Percentiles rank a stretch among this genome's conserved stretches.
phyloP scores from a whole-genome alignment of 2,329 filamentous ascomycete genomes.

The Esteya vermicola region DNA sequence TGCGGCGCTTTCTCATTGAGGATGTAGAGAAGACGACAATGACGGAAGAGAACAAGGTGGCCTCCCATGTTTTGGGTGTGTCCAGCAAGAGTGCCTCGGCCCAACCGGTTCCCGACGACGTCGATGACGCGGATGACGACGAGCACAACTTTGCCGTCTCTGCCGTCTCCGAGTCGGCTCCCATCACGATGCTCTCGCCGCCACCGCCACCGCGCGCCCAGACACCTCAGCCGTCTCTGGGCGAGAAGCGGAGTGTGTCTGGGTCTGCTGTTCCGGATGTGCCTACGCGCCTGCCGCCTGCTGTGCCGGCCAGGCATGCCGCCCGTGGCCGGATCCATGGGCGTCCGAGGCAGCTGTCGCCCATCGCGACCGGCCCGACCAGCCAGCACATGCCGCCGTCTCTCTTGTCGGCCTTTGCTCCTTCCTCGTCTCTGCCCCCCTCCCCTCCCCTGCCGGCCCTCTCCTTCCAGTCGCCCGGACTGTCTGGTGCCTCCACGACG shows the following conservation, averaged over 20 bases:
- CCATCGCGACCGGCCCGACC: neutral
- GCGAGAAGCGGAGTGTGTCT: neutral
- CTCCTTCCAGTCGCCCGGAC: constrained; percentile 21
- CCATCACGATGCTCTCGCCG: constrained; percentile 36
- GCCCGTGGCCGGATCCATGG: neutral
- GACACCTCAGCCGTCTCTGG: neutral
- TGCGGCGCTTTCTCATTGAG: constrained; percentile 35
- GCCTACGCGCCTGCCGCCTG: constrained; percentile 5
- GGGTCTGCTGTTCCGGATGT: neutral
- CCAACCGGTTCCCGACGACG: constrained; percentile 8
- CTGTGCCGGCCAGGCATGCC: neutral
- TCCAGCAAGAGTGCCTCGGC: neutral
- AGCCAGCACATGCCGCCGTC: too few relatives aligned
- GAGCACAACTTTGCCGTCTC: constrained; percentile 45
- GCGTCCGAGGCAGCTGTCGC: neutral
- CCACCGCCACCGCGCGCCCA: constrained; percentile 29
- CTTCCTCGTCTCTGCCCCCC: constrained; percentile 21
- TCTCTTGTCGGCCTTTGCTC: constrained; percentile 9
- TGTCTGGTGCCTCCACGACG: constrained; percentile 19
- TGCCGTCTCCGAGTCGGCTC: constrained; percentile 27
- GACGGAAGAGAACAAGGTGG: too few relatives aligned
- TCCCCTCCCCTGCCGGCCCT: constrained; percentile 23
- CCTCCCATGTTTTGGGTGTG: too few relatives aligned
- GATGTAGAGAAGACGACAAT: too few relatives aligned
- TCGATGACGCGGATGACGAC: constrained; percentile 37